phyloP scores from a whole-genome alignment of 2,329 filamentous ascomycete genomes.

The Orbilia brochopaga region DNA sequence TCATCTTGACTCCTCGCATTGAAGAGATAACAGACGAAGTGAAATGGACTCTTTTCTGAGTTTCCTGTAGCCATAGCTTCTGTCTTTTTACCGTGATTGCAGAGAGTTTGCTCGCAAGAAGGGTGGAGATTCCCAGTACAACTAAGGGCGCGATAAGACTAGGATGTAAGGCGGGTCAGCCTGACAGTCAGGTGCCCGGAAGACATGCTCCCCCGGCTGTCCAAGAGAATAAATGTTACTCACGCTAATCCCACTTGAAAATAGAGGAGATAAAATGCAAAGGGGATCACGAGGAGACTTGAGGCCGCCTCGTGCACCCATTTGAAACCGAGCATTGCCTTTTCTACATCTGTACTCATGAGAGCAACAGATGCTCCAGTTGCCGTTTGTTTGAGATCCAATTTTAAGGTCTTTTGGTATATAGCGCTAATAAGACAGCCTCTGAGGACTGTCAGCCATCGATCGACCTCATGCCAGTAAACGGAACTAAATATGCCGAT shows the following conservation, averaged over 20 bases:
- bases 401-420: slow-evolving; percentile 57
- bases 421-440: slow-evolving; percentile 57
- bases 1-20: slow-evolving; percentile 48
- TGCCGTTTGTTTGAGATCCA: slow-evolving; percentile 57
- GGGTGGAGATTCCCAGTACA: slow-evolving; percentile 3
- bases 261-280: slow-evolving; percentile 57
- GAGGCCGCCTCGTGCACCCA: slow-evolving; percentile 60
- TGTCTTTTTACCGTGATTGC: slow-evolving; percentile 29
- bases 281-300: slow-evolving; percentile 56
- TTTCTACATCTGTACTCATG: slow-evolving; percentile 63
- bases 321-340: slow-evolving; percentile 57
- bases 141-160: slow-evolving; percentile 13
- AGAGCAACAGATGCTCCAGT: slow-evolving; percentile 61
- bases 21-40: slow-evolving; percentile 47
- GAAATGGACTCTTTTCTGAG: slow-evolving; percentile 45
- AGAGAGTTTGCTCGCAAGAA: slow-evolving; percentile 27
- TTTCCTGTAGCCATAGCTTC: slow-evolving; percentile 41
- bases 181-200: too few species aligned
- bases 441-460: slow-evolving; percentile 56
- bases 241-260: slow-evolving; percentile 57
- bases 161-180: background rate
- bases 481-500: slow-evolving; percentile 51
- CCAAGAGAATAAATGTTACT: slow-evolving; percentile 26
- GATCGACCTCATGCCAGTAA: slow-evolving; percentile 54
- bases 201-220: too few species aligned